These are phyloP conservation scores for Ophiostoma perfectum DNA, from an alignment of 2,329 filamentous ascomycete genomes.

Conservation along the genomic window DNA sequence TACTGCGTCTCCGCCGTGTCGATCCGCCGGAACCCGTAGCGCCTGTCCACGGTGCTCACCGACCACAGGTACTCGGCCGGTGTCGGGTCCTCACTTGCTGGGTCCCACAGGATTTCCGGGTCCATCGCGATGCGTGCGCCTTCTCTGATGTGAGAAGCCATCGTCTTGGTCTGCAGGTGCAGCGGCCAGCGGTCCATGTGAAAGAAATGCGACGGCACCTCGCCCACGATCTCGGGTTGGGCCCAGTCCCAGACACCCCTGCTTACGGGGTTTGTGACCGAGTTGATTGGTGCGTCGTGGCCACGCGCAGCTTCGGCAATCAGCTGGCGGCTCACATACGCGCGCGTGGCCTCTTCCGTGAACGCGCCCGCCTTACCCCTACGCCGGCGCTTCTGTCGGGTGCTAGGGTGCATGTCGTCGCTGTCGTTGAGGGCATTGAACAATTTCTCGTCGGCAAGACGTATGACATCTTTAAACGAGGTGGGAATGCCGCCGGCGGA, in stretches of 20 bases:
- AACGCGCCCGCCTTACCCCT: neutral
- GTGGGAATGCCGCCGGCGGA: constrained; percentile 21
- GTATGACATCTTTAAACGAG: constrained; percentile 32
- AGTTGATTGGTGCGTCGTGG: constrained; percentile 39
- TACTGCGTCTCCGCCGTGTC: constrained; percentile 31
- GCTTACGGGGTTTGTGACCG: neutral
- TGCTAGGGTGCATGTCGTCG: too few relatives aligned
- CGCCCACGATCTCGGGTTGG: constrained; percentile 26
- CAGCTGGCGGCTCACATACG: constrained; percentile 37
- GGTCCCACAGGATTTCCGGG: constrained; percentile 29
- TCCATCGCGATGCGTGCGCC: constrained; percentile 20
- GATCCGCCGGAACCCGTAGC: constrained; percentile 28
- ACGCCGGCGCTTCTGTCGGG: neutral
- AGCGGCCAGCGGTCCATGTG: constrained; percentile 46
- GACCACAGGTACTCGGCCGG: constrained; percentile 26
- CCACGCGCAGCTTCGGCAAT: constrained; percentile 43
- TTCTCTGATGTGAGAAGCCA: constrained; percentile 15
- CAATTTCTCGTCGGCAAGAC: constrained; percentile 29
- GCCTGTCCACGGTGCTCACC: constrained; percentile 25
- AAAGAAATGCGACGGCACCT: constrained; percentile 38
- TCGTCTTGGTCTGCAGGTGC: constrained; percentile 35
- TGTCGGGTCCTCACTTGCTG: constrained; percentile 29
- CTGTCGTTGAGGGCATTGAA: too few relatives aligned
- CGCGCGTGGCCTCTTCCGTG: constrained; percentile 26
- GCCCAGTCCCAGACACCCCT: constrained; percentile 37